Evolutionary conservation across 1,284 basidiomycete species (phyloP).

Genomic region (Puccinia coronata): DNA sequence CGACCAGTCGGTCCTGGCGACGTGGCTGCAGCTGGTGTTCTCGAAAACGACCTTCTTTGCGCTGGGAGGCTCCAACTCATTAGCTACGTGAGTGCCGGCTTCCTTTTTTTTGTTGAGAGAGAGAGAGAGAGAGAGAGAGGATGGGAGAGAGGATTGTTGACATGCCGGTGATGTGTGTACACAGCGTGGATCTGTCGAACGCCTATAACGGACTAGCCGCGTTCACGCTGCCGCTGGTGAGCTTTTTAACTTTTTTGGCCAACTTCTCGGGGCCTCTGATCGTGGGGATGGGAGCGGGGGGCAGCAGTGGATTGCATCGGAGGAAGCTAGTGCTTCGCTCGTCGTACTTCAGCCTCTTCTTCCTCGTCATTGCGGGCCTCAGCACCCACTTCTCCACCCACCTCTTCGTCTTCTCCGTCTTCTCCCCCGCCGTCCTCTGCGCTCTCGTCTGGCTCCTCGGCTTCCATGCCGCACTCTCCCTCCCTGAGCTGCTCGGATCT

Average conservation of each 20-base stretch:
- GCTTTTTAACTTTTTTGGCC: conserved; percentile 52
- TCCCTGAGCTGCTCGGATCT: not conserved
- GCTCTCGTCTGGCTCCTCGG: conserved; percentile 50
- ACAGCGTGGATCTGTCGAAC: conserved; percentile 53
- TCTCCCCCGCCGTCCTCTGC: conserved; percentile 52
- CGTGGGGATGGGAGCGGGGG: not conserved
- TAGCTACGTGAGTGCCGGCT: conserved; percentile 52
- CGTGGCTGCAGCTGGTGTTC: conserved; percentile 32
- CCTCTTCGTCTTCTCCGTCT: conserved; percentile 53
- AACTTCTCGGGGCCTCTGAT: conserved; percentile 53
- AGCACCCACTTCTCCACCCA: conserved; percentile 52
- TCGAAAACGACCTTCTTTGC: conserved; percentile 52
- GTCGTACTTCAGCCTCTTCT: conserved; percentile 1
- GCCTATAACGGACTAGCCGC: conserved; percentile 52
- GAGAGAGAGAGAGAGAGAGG: not conserved
- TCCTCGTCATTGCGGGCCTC: conserved; percentile 38
- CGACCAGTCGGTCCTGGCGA: not conserved
- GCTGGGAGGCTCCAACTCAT: conserved; percentile 53
- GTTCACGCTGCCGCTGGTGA: conserved; percentile 51
- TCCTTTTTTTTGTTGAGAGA: not conserved
- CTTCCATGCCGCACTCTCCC: conserved; percentile 28
- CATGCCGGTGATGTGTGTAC: too few species aligned
- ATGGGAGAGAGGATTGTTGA: too few species aligned
- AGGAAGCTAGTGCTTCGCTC: conserved; percentile 32
- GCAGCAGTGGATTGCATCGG: too few species aligned